Percentiles rank a stretch among this genome's conserved stretches.
Evolutionary conservation across 2,329 filamentous ascomycete genomes (phyloP).

Genomic region (Whalleya microplaca): DNA sequence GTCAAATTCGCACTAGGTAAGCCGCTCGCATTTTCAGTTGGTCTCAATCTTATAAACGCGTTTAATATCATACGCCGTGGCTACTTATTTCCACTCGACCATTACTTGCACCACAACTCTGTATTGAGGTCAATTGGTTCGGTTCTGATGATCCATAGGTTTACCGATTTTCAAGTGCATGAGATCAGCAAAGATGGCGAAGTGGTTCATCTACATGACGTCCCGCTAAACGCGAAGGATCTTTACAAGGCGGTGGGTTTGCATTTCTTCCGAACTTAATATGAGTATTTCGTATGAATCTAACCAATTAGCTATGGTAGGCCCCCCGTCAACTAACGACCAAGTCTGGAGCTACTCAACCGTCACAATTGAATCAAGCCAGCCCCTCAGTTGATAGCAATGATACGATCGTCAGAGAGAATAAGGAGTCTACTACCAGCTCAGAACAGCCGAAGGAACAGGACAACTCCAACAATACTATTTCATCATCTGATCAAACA

Average conservation of each 20-base stretch:
- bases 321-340: conserved; percentile 8
- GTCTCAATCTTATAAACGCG: not conserved
- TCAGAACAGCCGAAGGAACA: conserved; percentile 9
- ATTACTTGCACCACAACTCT: not conserved
- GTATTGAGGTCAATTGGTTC: not conserved
- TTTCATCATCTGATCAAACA: conserved; percentile 25
- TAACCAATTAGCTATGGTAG: conserved; percentile 4
- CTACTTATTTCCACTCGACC: not conserved
- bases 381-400: not conserved
- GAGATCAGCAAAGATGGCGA: conserved; percentile 78
- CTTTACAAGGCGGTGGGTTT: conserved; percentile 30
- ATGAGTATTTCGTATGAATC: not conserved
- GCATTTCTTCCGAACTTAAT: not conserved
- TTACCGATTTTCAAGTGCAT: conserved; percentile 91
- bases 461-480: conserved; percentile 6
- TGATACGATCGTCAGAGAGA: not conserved
- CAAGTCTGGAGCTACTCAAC: conserved; percentile 1
- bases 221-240: conserved; percentile 39
- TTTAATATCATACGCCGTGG: not conserved
- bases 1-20: conserved; percentile 50
- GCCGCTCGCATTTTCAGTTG: conserved; percentile 10
- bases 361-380: conserved; percentile 1
- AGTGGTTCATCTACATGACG: conserved; percentile 71
- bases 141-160: conserved; percentile 51
- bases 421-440: conserved; percentile 1